phyloP scores from a whole-genome alignment of 345 rosid genomes.

The Cardamine chenopodiifolia region DNA sequence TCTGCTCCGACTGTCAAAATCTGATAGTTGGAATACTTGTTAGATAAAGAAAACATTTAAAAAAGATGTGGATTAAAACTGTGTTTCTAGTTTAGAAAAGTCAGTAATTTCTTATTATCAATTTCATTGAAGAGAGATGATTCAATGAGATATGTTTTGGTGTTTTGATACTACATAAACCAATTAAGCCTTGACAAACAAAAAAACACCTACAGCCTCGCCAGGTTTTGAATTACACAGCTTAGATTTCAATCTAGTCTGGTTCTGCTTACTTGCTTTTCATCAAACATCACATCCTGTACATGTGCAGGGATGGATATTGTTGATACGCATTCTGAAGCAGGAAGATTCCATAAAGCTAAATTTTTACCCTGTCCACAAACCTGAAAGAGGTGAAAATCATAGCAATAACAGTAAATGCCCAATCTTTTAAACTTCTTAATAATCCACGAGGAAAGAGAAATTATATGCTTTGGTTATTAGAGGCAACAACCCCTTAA shows the following conservation, averaged over 20 bases:
- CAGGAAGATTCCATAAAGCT: constrained; percentile 85
- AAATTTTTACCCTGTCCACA: constrained; percentile 70
- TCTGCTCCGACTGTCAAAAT: constrained; percentile 87
- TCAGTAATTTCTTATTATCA: no score
- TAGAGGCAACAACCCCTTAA: neutral
- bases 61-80: no score
- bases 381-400: constrained; percentile 51
- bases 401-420: constrained; percentile 12
- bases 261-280: constrained; percentile 67
- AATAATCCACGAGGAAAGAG: neutral
- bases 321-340: constrained; percentile 78
- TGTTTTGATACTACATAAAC: constrained; percentile 2
- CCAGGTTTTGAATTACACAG: neutral
- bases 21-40: constrained; percentile 47
- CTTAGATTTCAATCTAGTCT: neutral
- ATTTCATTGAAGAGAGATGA: no score
- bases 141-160: no score
- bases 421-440: constrained; percentile 3
- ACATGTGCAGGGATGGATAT: constrained; percentile 51
- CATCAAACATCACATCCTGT: constrained; percentile 76
- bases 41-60: constrained; percentile 10
- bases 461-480: neutral
- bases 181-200: neutral
- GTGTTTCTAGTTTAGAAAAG: constrained; percentile 14
- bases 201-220: neutral